Base-by-base conservation (phyloP, 805 yeast species). In the Candida dendrica region DNA sequence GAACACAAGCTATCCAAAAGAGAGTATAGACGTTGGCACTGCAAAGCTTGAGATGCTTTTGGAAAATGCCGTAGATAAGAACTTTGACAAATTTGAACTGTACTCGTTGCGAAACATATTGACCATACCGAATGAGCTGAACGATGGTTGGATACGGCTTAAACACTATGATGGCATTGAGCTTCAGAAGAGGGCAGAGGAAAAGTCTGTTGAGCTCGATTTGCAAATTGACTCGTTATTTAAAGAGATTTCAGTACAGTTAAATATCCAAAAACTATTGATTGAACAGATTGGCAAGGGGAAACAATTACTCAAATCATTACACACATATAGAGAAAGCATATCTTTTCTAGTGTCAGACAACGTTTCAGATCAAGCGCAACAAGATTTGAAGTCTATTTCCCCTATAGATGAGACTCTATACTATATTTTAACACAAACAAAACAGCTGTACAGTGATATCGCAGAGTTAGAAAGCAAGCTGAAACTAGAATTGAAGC, bases 31-130 rank as follows among this genome's bases (percentile, higher is more conserved):
- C 46, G 53, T 74, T n/a, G 96, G 96, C 0, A 80, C 91, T 0
- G 93, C 88, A 0, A 79, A 82, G 55, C 63, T 89, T 34, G 96
- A 89, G 52, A 77, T 89, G 0, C 59, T 85, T 19, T 54, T 90
- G 42, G 95, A 85, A 54, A 74, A 77, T 46, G 72, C 81, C 1
- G 83, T 89, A 10, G 95, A 89, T 61, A 72, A 72, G 50, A 85
- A 85, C 56, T 89, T 87, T 58, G 97, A 90, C 59, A 82, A 82
- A 58, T 79, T 86, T 52, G 97, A 90, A 62, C 64, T 88, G 29
- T 90, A 90, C 60, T 75, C 85, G 2, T 63, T 87, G 39, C 65
- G 96, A 54, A 90, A 90, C 56, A 76, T 90, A 11, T 68, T 90
- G 42, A 74, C 73, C 11, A 65, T 90, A 15, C 95, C 96, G 0